A percentile compares a stretch with the other conserved stretches of the same genome.
phyloP scores from a whole-genome alignment of 2,329 filamentous ascomycete genomes.

The Penicillium sclerotigenum region DNA sequence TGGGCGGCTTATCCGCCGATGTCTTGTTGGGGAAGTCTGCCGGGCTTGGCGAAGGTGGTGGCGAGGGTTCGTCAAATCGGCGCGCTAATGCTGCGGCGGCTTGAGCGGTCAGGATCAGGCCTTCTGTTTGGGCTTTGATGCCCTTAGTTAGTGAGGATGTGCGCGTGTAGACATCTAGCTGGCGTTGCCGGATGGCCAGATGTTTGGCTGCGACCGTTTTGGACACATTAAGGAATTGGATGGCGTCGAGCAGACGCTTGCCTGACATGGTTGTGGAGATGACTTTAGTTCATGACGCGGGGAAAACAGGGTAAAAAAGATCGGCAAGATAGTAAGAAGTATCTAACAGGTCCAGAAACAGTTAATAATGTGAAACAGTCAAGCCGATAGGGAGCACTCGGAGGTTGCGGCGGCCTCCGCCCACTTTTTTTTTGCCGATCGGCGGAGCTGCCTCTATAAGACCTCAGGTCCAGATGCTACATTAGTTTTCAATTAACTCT shows the following conservation, averaged over 20 bases:
- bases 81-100: conserved; percentile 59
- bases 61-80: conserved; percentile 52
- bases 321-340: conserved; percentile 7
- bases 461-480: not conserved
- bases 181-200: conserved; percentile 56
- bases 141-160: conserved; percentile 64
- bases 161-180: conserved; percentile 61
- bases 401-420: conserved; percentile 19
- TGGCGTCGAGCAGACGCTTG: conserved; percentile 67
- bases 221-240: conserved; percentile 67
- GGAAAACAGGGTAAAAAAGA: conserved; percentile 10
- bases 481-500: not conserved
- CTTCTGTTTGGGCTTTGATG: conserved; percentile 60
- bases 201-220: conserved; percentile 65
- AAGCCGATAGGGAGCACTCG: conserved; percentile 21
- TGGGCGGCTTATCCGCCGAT: conserved; percentile 25
- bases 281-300: conserved; percentile 22
- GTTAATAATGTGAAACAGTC: conserved; percentile 1
- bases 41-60: conserved; percentile 27
- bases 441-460: conserved; percentile 4
- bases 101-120: conserved; percentile 58
- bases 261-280: conserved; percentile 47
- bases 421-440: conserved; percentile 18
- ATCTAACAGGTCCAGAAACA: not conserved
- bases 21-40: conserved; percentile 26